Evolutionary conservation across 2,329 filamentous ascomycete species (phyloP), one percentile per base, ranked within the genome.

Genomic region (Westerdykella aurantiaca): DNA sequence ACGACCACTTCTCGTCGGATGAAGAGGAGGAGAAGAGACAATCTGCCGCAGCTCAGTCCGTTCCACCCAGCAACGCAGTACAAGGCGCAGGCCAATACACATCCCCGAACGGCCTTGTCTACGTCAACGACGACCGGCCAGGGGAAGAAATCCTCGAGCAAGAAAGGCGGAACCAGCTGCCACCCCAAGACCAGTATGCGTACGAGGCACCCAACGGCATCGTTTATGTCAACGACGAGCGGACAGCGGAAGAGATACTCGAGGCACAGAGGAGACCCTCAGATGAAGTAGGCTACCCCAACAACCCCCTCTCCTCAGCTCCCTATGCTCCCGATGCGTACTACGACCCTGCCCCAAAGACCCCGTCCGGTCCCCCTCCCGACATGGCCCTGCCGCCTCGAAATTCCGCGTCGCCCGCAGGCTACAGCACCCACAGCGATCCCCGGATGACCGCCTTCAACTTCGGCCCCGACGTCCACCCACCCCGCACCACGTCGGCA

Each of bases 401-500:
- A 29, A 29, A 29, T 3, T 29, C 25, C 11, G 25, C 25, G 11
- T 60, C 58, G 11, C 51, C 57, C 31, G 50, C 48, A 22, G 53
- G 47, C 34, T 54, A 55, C 39, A 64, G 53, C 42, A 53, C 60
- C 45, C 51, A 55, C 37, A 57, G 61, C 38, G 56, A 51, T 31
- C 39, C 34, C 13, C 58, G 51, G 37, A 50, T 55, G 47, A 21
- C 3, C 25, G 53, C 49, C 42, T 62, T 68, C 51, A 49, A 60
- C 35, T 60, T 58, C 39, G 58, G 56, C 7, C 52, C 53, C 13
- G 63, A 60, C n/a, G 56, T 48, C 22, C 60, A 64, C 39, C 59
- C 72, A 45, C 72, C 77, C 52, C 80, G 69, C 57, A 80, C 72
- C 46, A 80, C 79, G 12, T 63, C 85, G 49, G 77, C 78, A 34